Conservation (phyloP, 2,329 filamentous ascomycete species). For the Colletotrichum sp. region DNA sequence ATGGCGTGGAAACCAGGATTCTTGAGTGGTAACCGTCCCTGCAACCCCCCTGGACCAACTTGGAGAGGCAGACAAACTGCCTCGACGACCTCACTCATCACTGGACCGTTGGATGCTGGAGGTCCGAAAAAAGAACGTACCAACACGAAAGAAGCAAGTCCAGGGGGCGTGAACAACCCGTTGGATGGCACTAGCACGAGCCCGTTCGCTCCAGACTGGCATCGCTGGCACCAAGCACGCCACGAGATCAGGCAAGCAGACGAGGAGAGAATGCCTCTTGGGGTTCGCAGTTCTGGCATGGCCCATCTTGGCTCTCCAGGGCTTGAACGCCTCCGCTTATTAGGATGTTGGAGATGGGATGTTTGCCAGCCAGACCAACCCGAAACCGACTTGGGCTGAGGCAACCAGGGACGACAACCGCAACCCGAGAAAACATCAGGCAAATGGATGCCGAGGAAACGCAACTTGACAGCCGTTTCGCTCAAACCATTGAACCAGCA, state of each 20-base stretch:
- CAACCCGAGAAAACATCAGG: not conserved
- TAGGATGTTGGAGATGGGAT: not conserved
- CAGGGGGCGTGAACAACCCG: not conserved
- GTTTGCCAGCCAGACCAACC: not conserved
- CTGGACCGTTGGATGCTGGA: constrained; percentile 1
- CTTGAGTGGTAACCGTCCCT: not conserved
- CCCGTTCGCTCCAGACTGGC: not conserved
- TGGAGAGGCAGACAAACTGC: not conserved
- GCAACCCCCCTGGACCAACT: not conserved
- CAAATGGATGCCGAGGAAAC: constrained; percentile 10
- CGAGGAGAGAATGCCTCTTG: not conserved
- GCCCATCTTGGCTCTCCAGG: not conserved
- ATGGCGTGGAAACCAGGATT: constrained; percentile 6
- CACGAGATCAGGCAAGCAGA: not conserved
- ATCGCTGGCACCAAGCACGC: not conserved
- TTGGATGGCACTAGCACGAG: not conserved
- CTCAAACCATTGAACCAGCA: not conserved
- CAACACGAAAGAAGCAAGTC: constrained; percentile 7
- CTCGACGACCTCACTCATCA: not conserved
- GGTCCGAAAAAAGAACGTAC: not conserved
- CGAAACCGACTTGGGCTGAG: not conserved
- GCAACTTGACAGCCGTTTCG: not conserved
- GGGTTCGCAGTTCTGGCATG: not conserved
- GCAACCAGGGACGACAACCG: not conserved
- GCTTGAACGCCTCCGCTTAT: not conserved